phyloP scores from a whole-genome alignment of 768 basidiomycete species.

The Kwoniella pini region DNA sequence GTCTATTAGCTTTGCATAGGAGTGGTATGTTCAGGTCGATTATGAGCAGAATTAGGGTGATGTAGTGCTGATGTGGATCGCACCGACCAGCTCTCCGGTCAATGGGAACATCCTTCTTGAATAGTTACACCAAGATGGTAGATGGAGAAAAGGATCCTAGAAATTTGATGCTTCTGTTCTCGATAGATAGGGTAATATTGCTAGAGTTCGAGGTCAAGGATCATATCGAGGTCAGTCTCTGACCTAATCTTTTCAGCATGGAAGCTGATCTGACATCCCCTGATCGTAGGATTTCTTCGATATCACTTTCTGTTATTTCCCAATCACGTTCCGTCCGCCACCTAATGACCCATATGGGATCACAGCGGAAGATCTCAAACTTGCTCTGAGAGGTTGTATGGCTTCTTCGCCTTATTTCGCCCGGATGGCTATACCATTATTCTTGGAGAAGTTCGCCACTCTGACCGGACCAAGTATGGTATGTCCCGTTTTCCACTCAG shows the following conservation, averaged over 20 bases:
- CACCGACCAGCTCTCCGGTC: constrained; percentile 63
- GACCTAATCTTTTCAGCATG: neutral
- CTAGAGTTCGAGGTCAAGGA: constrained; percentile 80
- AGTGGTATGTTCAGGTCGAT: constrained; percentile 59
- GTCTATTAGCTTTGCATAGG: constrained; percentile 69
- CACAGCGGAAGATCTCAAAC: constrained; percentile 78
- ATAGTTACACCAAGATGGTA: constrained; percentile 73
- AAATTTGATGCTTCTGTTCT: constrained; percentile 85
- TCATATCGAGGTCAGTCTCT: constrained; percentile 69
- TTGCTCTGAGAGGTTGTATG: constrained; percentile 66
- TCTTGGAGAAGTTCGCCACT: constrained; percentile 85
- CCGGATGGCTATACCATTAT: constrained; percentile 76
- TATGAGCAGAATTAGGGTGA: constrained; percentile 11
- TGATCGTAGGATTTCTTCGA: constrained; percentile 78
- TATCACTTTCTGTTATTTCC: constrained; percentile 96
- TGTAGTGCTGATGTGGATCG: no score
- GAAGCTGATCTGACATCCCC: neutral
- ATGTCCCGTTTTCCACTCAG: constrained; percentile 15
- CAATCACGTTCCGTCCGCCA: constrained; percentile 92
- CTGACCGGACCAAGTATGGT: constrained; percentile 83
- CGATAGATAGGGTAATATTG: constrained; percentile 78
- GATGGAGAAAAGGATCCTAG: constrained; percentile 98
- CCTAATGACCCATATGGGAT: constrained; percentile 93
- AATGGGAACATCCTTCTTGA: constrained; percentile 72
- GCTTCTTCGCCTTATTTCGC: constrained; percentile 80